These are phyloP conservation scores for Ceriops zippeliana DNA, from an alignment of 345 rosid species.

Conservation along the genomic window DNA sequence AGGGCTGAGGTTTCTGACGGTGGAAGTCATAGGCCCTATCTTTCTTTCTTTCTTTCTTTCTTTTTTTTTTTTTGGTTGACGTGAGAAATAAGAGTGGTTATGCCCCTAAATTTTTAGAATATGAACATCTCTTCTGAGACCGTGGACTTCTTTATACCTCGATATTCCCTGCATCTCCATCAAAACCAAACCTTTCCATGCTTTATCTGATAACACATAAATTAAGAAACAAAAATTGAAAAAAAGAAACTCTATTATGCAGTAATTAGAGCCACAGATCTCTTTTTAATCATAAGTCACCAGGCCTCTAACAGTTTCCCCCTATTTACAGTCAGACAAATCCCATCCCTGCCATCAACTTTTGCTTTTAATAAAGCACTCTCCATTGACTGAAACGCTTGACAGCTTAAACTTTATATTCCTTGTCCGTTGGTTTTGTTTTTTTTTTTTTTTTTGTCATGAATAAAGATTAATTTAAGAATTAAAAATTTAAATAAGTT, in stretches of 20 bases:
- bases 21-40: too few species aligned
- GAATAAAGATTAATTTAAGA: too few species aligned
- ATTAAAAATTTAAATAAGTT: too few species aligned
- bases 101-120: too few species aligned
- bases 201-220: too few species aligned
- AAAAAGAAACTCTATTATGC: neutral
- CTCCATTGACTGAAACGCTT: conserved; percentile 11
- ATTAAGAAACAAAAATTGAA: neutral
- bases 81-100: too few species aligned
- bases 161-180: neutral
- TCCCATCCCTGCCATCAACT: neutral
- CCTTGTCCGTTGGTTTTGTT: too few species aligned
- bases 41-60: too few species aligned
- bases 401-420: conserved; percentile 16
- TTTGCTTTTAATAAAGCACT: neutral
- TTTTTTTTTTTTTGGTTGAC: too few species aligned
- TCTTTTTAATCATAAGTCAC: conserved; percentile 10
- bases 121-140: too few species aligned
- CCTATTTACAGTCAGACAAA: neutral
- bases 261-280: conserved; percentile 1
- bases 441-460: too few species aligned
- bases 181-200: neutral
- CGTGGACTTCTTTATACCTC: neutral
- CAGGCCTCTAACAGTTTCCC: conserved; percentile 7
- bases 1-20: too few species aligned